phyloP scores from a whole-genome alignment of 2,329 filamentous ascomycete genomes.

The Exophiala bonariae region DNA sequence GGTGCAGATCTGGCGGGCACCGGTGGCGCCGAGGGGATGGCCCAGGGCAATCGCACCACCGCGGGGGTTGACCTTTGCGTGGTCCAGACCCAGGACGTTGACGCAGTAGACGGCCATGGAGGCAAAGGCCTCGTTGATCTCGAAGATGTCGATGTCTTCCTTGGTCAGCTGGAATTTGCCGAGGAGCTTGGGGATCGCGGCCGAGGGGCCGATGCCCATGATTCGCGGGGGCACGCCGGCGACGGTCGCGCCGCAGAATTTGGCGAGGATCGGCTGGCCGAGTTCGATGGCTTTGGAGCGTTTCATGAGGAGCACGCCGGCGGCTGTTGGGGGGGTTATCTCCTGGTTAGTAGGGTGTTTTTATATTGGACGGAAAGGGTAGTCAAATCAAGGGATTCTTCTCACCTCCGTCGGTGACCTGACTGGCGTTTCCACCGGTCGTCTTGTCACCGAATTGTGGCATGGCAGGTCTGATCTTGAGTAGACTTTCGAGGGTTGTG shows the following conservation, averaged over 20 bases:
- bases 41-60: slow-evolving; percentile 91
- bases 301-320: slow-evolving; percentile 90
- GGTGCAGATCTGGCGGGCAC: slow-evolving; percentile 86
- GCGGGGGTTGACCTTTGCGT: slow-evolving; percentile 82
- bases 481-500: slow-evolving; percentile 78
- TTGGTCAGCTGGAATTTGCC: slow-evolving; percentile 73
- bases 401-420: slow-evolving; percentile 86
- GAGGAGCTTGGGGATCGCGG: slow-evolving; percentile 78
- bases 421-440: slow-evolving; percentile 90
- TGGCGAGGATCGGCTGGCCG: slow-evolving; percentile 87
- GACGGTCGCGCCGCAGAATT: slow-evolving; percentile 89
- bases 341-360: too few species aligned
- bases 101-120: slow-evolving; percentile 97
- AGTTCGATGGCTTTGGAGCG: slow-evolving; percentile 83
- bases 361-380: too few species aligned
- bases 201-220: slow-evolving; percentile 65
- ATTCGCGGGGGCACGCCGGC: slow-evolving; percentile 88
- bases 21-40: slow-evolving; percentile 87
- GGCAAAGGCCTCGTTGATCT: slow-evolving; percentile 97
- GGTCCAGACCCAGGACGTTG: slow-evolving; percentile 63
- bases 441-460: slow-evolving; percentile 82
- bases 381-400: slow-evolving; percentile 9
- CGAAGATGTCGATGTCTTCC: slow-evolving; percentile 82
- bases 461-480: slow-evolving; percentile 88
- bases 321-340: too few species aligned